Conservation (phyloP, 108 stramenopile genomes). For the Conticribra guillardii region DNA sequence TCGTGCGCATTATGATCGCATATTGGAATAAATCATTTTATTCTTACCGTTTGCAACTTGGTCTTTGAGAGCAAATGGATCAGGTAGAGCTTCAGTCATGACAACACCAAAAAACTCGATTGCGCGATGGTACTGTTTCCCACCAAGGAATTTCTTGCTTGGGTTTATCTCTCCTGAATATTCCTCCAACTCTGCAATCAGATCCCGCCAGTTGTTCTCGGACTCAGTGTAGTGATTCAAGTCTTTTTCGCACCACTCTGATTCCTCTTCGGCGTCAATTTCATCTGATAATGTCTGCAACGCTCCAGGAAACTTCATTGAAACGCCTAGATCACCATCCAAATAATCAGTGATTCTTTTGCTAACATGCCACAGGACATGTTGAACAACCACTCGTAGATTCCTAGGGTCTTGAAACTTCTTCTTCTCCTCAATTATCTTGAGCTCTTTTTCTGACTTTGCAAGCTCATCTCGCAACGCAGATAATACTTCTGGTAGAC, state of each 20-base stretch:
- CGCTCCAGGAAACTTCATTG: constrained; percentile 54
- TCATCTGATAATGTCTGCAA: constrained; percentile 68
- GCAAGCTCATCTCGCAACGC: constrained; percentile 57
- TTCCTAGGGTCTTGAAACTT: constrained; percentile 53
- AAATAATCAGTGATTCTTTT: constrained; percentile 59
- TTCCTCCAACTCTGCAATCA: constrained; percentile 43
- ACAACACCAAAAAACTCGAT: constrained; percentile 51
- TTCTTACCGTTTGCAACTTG: neutral
- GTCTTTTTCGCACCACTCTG: constrained; percentile 54
- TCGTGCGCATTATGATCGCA: neutral
- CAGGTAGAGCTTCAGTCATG: constrained; percentile 48
- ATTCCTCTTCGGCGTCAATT: constrained; percentile 68
- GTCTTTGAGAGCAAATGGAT: neutral
- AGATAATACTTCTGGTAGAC: constrained; percentile 70
- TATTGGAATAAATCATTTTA: neutral
- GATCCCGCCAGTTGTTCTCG: constrained; percentile 65
- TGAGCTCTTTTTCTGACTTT: constrained; percentile 40
- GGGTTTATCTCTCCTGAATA: constrained; percentile 49
- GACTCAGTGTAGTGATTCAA: constrained; percentile 46
- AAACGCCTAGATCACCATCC: constrained; percentile 66
- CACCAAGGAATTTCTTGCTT: constrained; percentile 64
- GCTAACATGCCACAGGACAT: constrained; percentile 56
- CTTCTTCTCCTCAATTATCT: constrained; percentile 49
- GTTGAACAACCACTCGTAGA: constrained; percentile 43
- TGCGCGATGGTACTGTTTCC: constrained; percentile 78